A percentile compares a stretch with the other conserved stretches of the same genome.
Conservation (phyloP, 2,329 filamentous ascomycete genomes). For the Alternaria novae-zelandiae region DNA sequence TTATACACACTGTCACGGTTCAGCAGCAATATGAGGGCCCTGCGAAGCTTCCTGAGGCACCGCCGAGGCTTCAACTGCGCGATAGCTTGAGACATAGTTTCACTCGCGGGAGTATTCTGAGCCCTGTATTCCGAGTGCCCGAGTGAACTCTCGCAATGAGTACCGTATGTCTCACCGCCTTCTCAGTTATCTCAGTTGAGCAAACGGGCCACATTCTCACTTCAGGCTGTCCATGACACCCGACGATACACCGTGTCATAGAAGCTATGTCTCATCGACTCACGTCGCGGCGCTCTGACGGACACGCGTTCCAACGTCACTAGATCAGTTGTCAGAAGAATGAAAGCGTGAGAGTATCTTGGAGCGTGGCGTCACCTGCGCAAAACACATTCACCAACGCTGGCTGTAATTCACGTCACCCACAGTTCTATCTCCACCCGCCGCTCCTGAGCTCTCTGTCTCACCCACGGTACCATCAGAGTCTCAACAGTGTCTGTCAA, state of each 20-base stretch:
- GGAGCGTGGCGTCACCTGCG: background rate
- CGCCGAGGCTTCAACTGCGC: conserved; percentile 25
- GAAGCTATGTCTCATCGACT: background rate
- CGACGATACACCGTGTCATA: background rate
- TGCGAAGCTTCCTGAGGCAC: conserved; percentile 10
- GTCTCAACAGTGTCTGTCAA: no score
- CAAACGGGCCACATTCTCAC: background rate
- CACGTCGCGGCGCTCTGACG: background rate
- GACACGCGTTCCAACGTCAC: background rate
- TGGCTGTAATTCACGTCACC: background rate
- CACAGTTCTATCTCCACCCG: background rate
- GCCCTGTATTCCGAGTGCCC: no score
- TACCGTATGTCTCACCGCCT: background rate
- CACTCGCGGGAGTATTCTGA: conserved; percentile 22
- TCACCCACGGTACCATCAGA: background rate
- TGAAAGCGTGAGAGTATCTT: background rate
- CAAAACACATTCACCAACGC: background rate
- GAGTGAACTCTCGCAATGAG: background rate
- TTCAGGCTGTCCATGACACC: background rate
- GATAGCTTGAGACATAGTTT: conserved; percentile 32
- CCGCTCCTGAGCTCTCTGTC: background rate
- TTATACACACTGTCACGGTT: conserved; percentile 25
- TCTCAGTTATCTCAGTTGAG: background rate
- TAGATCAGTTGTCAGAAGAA: background rate
- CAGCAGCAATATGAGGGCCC: conserved; percentile 25